Conservation (phyloP, 768 basidiomycete species). For the Rhizopogon sp. region DNA sequence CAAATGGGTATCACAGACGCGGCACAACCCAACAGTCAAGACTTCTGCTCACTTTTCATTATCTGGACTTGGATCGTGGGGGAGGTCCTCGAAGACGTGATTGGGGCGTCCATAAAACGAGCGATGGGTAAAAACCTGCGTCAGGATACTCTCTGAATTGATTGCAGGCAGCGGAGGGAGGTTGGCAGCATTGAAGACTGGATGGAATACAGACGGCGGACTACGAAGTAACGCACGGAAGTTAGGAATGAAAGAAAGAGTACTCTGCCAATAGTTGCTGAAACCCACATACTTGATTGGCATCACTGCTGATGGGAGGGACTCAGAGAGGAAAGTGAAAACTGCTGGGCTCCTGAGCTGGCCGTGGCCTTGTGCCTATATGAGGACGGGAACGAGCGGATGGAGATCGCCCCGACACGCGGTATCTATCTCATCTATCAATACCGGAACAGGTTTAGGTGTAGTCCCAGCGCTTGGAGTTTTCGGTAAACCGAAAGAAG, state of each 20-base stretch:
- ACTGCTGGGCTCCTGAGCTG: background rate
- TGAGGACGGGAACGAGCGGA: background rate
- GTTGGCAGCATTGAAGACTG: conserved; percentile 24
- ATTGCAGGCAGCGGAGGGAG: conserved; percentile 62
- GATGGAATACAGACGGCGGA: conserved; percentile 11
- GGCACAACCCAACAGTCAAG: background rate
- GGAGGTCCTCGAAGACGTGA: conserved; percentile 71
- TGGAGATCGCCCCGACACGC: background rate
- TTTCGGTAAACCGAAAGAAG: background rate
- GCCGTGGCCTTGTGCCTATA: background rate
- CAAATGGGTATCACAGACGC: background rate
- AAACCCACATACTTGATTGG: conserved; percentile 1
- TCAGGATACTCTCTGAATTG: conserved; percentile 34
- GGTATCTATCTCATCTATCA: too few species aligned
- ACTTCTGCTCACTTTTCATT: conserved; percentile 61
- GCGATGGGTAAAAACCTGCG: conserved; percentile 72
- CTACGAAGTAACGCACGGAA: conserved; percentile 5
- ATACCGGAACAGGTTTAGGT: too few species aligned
- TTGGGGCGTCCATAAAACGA: conserved; percentile 65
- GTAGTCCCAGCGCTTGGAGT: background rate
- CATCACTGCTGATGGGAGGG: background rate
- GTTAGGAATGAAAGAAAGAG: conserved; percentile 3
- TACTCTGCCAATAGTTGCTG: background rate
- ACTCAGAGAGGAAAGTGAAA: background rate
- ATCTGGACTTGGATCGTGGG: conserved; percentile 70